Evolutionary conservation across 2,329 filamentous ascomycete species (phyloP).

Genomic region (Emmonsia crescens): DNA sequence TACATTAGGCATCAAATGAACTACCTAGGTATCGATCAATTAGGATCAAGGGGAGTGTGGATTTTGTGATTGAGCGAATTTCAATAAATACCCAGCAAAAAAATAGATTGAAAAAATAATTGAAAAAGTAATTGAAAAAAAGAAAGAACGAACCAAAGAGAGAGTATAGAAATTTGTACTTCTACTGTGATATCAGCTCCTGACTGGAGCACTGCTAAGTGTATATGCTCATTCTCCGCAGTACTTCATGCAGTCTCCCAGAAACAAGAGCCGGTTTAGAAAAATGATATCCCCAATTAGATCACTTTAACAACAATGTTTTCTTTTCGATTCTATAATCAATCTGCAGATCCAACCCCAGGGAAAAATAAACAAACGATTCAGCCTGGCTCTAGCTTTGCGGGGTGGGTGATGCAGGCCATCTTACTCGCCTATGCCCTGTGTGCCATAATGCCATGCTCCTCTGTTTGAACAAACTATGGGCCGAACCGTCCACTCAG

Average conservation of each 20-base stretch:
- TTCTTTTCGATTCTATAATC: background rate
- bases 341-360: background rate
- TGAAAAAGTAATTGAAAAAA: no score
- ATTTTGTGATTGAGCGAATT: background rate
- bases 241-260: no score
- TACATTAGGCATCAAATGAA: background rate
- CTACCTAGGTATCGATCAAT: background rate
- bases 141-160: no score
- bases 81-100: background rate
- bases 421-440: background rate
- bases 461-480: background rate
- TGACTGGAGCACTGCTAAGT: no score
- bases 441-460: background rate
- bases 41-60: no score
- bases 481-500: background rate
- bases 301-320: background rate
- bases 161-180: no score
- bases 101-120: no score
- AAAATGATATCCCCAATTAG: background rate
- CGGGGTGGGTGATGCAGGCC: background rate
- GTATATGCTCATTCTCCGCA: no score
- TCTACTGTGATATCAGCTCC: no score
- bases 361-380: background rate
- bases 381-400: background rate
- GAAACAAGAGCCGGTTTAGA: no score